phyloP scores from a whole-genome alignment of 805 yeast species.

The Teunomyces tritomae region DNA sequence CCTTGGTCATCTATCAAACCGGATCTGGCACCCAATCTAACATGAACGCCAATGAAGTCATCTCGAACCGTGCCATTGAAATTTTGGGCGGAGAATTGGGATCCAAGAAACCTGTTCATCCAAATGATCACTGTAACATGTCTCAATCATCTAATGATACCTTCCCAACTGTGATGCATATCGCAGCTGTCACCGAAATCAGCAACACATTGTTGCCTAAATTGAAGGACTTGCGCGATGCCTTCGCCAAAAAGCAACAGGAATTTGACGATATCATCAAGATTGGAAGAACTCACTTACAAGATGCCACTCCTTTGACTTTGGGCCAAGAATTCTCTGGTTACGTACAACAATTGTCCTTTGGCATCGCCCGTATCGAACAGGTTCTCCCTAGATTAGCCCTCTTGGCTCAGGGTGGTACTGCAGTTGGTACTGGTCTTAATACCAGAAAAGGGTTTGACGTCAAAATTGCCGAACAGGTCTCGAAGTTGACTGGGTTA shows the following conservation, averaged over 20 bases:
- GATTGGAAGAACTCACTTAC: slow-evolving; percentile 41
- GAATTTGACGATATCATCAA: slow-evolving; percentile 36
- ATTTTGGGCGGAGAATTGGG: slow-evolving; percentile 38
- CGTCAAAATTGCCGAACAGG: slow-evolving; percentile 32
- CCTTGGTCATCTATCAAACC: slow-evolving; percentile 40
- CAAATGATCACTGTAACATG: slow-evolving; percentile 41
- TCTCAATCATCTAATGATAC: slow-evolving; percentile 40
- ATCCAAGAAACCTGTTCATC: slow-evolving; percentile 38
- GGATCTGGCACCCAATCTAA: slow-evolving; percentile 41
- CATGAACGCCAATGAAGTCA: slow-evolving; percentile 42
- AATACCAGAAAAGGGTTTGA: slow-evolving; percentile 39
- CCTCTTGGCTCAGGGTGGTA: slow-evolving; percentile 39
- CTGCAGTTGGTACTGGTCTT: slow-evolving; percentile 42
- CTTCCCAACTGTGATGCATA: slow-evolving; percentile 42
- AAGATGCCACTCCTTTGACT: slow-evolving; percentile 41
- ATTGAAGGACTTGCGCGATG: slow-evolving; percentile 32
- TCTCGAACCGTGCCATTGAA: slow-evolving; percentile 39
- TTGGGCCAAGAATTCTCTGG: slow-evolving; percentile 42
- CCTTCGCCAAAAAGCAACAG: slow-evolving; percentile 26
- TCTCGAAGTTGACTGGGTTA: slow-evolving; percentile 32
- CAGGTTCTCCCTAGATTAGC: slow-evolving; percentile 32
- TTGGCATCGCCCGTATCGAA: slow-evolving; percentile 33
- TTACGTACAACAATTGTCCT: slow-evolving; percentile 35
- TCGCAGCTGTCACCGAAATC: slow-evolving; percentile 39
- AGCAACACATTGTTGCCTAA: slow-evolving; percentile 28